phyloP scores from a whole-genome alignment of 2,329 filamentous ascomycete genomes.

The Ploettnerulaceae sp. region DNA sequence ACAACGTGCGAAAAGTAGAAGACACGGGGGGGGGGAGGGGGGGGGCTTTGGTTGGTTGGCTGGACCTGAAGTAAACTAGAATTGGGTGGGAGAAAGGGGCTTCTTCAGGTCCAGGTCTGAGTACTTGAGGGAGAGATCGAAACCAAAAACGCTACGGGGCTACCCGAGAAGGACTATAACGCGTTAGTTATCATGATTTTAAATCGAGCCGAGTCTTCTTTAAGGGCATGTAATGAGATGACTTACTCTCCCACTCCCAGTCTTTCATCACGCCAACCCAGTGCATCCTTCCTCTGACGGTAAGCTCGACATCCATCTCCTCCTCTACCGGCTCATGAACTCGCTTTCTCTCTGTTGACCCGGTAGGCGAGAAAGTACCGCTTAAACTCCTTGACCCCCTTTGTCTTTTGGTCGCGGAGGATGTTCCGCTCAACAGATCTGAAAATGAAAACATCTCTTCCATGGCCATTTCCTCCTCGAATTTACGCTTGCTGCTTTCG shows the following conservation, averaged over 20 bases:
- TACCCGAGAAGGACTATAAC: constrained; percentile 21
- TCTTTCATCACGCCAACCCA: constrained; percentile 70
- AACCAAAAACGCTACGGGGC: background rate
- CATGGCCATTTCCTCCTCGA: constrained; percentile 29
- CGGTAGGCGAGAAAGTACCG: constrained; percentile 17
- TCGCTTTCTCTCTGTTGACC: constrained; percentile 17
- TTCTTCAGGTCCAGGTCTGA: background rate
- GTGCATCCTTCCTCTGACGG: constrained; percentile 60
- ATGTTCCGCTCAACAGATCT: constrained; percentile 28
- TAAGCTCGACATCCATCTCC: constrained; percentile 53
- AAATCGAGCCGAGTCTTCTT: background rate
- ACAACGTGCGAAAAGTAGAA: too few species aligned
- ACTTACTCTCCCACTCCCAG: constrained; percentile 67
- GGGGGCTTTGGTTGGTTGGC: too few species aligned
- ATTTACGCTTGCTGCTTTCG: constrained; percentile 29
- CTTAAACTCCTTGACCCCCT: constrained; percentile 22
- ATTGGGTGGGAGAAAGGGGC: background rate
- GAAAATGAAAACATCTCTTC: constrained; percentile 28
- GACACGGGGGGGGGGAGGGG: too few species aligned
- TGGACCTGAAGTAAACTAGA: too few species aligned
- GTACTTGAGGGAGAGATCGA: too few species aligned
- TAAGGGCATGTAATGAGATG: constrained; percentile 1
- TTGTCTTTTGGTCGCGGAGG: constrained; percentile 22
- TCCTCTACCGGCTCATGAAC: constrained; percentile 32
- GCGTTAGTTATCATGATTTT: constrained; percentile 9